A percentile compares a stretch with the other conserved stretches of the same genome.
Conservation (phyloP, 2,329 filamentous ascomycete genomes). For the Beauveria brongniartii region DNA sequence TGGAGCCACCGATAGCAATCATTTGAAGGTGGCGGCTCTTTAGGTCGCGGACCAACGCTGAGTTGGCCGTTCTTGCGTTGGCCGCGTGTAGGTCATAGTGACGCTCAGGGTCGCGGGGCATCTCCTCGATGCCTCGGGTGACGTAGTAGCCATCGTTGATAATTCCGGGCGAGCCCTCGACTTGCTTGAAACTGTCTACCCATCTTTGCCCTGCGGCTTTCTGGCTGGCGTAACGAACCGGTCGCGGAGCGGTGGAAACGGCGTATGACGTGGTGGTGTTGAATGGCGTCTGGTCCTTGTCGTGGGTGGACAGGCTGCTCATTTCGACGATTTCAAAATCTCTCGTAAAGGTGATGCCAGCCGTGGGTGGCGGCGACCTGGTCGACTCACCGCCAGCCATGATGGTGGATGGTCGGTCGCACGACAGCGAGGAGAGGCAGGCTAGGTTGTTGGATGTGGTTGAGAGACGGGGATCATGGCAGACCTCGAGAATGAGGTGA, state of each 20-base stretch:
- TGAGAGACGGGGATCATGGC: background rate
- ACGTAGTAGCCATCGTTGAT: constrained; percentile 9
- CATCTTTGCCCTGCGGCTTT: constrained; percentile 5
- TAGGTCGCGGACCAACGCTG: constrained; percentile 9
- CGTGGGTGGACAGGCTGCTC: constrained; percentile 5
- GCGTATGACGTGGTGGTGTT: constrained; percentile 3
- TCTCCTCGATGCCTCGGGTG: constrained; percentile 4
- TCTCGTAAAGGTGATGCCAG: constrained; percentile 9
- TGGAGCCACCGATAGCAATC: constrained; percentile 10
- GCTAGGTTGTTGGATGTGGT: background rate
- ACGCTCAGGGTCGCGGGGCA: constrained; percentile 2
- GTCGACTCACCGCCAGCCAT: constrained; percentile 1
- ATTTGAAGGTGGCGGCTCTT: constrained; percentile 10
- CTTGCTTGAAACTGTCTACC: constrained; percentile 11
- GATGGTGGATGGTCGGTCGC: background rate
- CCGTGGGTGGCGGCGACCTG: constrained; percentile 9
- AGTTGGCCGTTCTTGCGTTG: constrained; percentile 8
- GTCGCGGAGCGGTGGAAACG: constrained; percentile 7
- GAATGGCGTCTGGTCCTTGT: constrained; percentile 1
- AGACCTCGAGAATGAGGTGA: background rate
- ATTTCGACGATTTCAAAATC: constrained; percentile 10
- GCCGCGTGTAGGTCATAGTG: constrained; percentile 7
- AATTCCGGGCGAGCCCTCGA: background rate
- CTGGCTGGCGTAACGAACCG: constrained; percentile 7
- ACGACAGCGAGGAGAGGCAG: background rate